Conservation (phyloP, 164 flowering plant species). For the Berberis thunbergii region DNA sequence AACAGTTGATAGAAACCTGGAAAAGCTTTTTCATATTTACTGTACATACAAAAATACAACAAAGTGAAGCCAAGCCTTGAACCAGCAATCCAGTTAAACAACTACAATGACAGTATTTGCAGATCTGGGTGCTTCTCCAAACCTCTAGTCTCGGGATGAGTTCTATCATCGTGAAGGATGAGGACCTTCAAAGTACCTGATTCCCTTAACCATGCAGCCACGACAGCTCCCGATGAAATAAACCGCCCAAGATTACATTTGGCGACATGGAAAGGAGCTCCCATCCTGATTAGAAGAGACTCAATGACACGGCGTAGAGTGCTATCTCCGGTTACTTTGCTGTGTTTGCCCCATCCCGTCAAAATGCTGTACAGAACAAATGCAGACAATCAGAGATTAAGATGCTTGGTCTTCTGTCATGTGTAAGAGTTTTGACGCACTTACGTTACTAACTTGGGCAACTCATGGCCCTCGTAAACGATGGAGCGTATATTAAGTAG, state of each 20-base stretch:
- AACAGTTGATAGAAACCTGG: no score
- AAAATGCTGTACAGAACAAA: slow-evolving; percentile 52
- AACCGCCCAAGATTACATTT: slow-evolving; percentile 84
- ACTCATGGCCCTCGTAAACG: slow-evolving; percentile 70
- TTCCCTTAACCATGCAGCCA: slow-evolving; percentile 82
- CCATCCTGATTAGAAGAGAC: slow-evolving; percentile 66
- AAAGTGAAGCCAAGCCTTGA: neutral
- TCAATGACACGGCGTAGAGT: slow-evolving; percentile 66
- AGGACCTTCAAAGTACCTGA: slow-evolving; percentile 69
- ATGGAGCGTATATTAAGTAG: slow-evolving; percentile 68
- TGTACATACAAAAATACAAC: slow-evolving; percentile 10
- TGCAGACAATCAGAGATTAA: neutral
- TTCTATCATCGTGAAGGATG: slow-evolving; percentile 69
- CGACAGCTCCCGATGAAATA: slow-evolving; percentile 67
- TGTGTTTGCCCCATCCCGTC: slow-evolving; percentile 99
- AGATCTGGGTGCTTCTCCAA: slow-evolving; percentile 21
- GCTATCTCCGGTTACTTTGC: slow-evolving; percentile 90
- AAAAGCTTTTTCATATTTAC: no score
- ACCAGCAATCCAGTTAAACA: neutral
- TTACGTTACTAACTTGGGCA: slow-evolving; percentile 79
- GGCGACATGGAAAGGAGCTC: slow-evolving; percentile 83
- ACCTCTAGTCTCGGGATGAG: slow-evolving; percentile 18
- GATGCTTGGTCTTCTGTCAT: neutral
- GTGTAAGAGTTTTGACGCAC: neutral
- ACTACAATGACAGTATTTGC: slow-evolving; percentile 19